Evolutionary conservation across 2,329 filamentous ascomycete species (phyloP).

Genomic region (Aciculosporium take): DNA sequence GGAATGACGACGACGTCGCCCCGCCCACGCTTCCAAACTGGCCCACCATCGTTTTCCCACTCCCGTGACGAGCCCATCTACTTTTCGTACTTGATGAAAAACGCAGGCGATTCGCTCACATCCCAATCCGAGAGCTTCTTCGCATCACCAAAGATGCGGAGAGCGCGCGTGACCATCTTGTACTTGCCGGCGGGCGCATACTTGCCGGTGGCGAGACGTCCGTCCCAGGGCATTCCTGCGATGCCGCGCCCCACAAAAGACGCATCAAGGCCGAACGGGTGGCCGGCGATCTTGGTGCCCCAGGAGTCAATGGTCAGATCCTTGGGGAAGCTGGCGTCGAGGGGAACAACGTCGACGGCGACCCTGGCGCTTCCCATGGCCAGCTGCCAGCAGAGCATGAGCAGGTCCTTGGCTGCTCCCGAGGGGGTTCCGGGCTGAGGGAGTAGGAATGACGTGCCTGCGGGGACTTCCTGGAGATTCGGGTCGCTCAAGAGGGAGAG

Average conservation of each 20-base stretch:
- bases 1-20: too few relatives aligned
- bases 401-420: conserved; percentile 20
- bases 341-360: conserved; percentile 29
- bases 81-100: conserved; percentile 34
- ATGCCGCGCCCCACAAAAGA: conserved; percentile 18
- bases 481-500: conserved; percentile 22
- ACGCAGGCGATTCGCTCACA: conserved; percentile 23
- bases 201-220: conserved; percentile 29
- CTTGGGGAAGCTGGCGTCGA: conserved; percentile 13
- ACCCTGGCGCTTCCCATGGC: conserved; percentile 31
- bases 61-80: too few relatives aligned
- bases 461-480: too few relatives aligned
- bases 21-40: too few relatives aligned
- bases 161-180: conserved; percentile 32
- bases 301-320: conserved; percentile 17
- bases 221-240: conserved; percentile 26
- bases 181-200: conserved; percentile 36
- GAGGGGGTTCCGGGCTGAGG: conserved; percentile 25
- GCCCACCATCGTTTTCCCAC: too few relatives aligned
- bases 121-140: conserved; percentile 33
- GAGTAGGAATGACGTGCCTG: conserved; percentile 13
- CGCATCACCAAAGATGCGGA: conserved; percentile 37
- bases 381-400: conserved; percentile 26
- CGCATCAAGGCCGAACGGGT: conserved; percentile 27
- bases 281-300: conserved; percentile 28